These are phyloP conservation scores for Diaporthe batatas DNA, from an alignment of 2,329 filamentous ascomycete genomes.

Conservation along the genomic window DNA sequence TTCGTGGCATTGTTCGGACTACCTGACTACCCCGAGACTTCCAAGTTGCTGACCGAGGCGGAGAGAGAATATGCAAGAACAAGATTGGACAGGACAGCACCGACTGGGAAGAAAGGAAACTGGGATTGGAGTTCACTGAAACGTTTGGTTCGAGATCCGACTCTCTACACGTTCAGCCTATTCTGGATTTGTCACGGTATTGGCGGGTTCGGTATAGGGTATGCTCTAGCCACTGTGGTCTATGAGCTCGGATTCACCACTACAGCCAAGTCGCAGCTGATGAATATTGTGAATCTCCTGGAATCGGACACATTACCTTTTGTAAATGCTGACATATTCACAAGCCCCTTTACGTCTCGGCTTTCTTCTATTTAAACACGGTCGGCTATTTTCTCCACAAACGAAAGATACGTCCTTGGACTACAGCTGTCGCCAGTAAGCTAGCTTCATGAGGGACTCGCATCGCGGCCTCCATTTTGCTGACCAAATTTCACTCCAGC, in stretches of 20 bases:
- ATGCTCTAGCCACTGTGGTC: slow-evolving; percentile 58
- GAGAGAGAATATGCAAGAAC: background rate
- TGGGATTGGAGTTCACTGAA: slow-evolving; percentile 3
- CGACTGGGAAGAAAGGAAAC: background rate
- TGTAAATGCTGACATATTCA: background rate
- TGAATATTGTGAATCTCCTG: slow-evolving; percentile 54
- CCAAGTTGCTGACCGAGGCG: slow-evolving; percentile 2
- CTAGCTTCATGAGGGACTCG: background rate
- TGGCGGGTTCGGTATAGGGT: slow-evolving; percentile 56
- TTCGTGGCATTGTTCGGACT: slow-evolving; percentile 3
- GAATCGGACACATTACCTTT: background rate
- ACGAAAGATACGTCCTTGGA: slow-evolving; percentile 5
- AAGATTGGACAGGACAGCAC: background rate
- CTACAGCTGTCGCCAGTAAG: slow-evolving; percentile 15
- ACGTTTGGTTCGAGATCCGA: background rate
- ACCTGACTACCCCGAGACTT: slow-evolving; percentile 13
- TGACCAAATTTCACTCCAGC: background rate
- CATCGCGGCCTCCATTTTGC: background rate
- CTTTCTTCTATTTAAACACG: background rate
- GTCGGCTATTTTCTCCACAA: slow-evolving; percentile 7
- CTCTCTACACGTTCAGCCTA: background rate
- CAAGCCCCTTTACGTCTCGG: slow-evolving; percentile 2
- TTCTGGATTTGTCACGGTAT: slow-evolving; percentile 18
- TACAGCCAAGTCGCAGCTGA: slow-evolving; percentile 57
- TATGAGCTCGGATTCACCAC: slow-evolving; percentile 58